A percentile compares a stretch with the other conserved stretches of the same genome.
These are phyloP conservation scores for Pterocarpus macrocarpus DNA, from an alignment of 306 rosid species.

Conservation along the genomic window DNA sequence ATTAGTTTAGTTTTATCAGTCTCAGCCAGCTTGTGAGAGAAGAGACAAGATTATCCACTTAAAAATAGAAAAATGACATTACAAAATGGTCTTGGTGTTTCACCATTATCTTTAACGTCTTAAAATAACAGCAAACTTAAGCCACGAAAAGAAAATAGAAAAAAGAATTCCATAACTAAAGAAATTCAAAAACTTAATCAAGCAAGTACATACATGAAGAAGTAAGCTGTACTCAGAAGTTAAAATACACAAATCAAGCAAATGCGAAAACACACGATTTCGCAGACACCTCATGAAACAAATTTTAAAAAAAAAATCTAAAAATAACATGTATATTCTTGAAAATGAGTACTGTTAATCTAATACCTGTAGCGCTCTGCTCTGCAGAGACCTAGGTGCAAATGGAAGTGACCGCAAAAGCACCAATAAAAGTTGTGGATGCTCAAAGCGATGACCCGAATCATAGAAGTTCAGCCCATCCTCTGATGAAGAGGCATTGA, in stretches of 20 bases:
- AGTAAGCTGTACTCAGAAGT: slow-evolving; percentile 11
- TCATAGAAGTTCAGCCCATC: slow-evolving; percentile 94
- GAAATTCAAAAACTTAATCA: too few relatives aligned
- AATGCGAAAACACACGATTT: slow-evolving; percentile 20
- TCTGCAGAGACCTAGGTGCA: slow-evolving; percentile 87
- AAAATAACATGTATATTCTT: not conserved
- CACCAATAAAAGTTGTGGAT: slow-evolving; percentile 86
- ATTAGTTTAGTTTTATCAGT: slow-evolving; percentile 7
- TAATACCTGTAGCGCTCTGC: slow-evolving; percentile 91
- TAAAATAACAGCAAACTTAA: not conserved
- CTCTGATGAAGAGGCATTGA: slow-evolving; percentile 89
- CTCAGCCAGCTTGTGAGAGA: not conserved
- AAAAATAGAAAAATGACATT: not conserved
- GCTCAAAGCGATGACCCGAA: slow-evolving; percentile 99
- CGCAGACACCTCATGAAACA: slow-evolving; percentile 33
- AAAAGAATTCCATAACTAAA: too few relatives aligned
- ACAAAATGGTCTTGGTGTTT: slow-evolving; percentile 9
- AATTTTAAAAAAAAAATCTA: slow-evolving; percentile 5
- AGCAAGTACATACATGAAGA: too few relatives aligned
- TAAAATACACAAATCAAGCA: slow-evolving; percentile 15
- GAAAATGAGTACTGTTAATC: slow-evolving; percentile 39
- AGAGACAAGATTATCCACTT: not conserved
- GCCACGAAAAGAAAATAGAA: not conserved
- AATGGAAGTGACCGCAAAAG: slow-evolving; percentile 88
- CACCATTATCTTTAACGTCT: slow-evolving; percentile 1